phyloP scores from a whole-genome alignment of 2,329 filamentous ascomycete species.

The Cladosporium oxysporum region DNA sequence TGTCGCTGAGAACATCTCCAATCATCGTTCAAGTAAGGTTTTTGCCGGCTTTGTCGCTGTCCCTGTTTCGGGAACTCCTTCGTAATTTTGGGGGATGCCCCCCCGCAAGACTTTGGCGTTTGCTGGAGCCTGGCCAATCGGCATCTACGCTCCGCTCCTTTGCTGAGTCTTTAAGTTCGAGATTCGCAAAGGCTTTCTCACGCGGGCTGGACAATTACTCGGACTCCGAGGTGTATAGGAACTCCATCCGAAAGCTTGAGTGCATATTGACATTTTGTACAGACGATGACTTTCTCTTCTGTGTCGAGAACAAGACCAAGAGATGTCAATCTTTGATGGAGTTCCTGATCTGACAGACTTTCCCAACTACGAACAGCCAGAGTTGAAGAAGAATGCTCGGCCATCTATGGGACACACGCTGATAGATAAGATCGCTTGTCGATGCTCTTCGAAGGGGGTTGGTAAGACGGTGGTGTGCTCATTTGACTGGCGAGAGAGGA shows the following conservation, averaged over 20 bases:
- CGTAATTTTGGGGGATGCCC: background rate
- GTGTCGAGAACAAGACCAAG: too few species aligned
- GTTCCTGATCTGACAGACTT: background rate
- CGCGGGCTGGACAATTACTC: constrained; percentile 25
- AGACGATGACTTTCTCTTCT: too few species aligned
- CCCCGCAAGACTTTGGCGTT: background rate
- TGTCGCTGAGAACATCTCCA: background rate
- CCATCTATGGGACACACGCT: background rate
- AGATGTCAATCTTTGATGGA: too few species aligned
- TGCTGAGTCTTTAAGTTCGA: constrained; percentile 22
- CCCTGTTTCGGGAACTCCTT: background rate
- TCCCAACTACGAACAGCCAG: background rate
- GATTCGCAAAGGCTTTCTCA: constrained; percentile 20
- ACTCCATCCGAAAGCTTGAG: too few species aligned
- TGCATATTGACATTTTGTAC: too few species aligned
- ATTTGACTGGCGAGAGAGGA: constrained; percentile 5
- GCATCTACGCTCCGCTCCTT: constrained; percentile 19
- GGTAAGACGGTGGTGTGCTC: constrained; percentile 1
- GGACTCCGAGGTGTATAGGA: background rate
- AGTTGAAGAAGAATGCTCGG: constrained; percentile 4
- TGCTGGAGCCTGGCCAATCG: constrained; percentile 17
- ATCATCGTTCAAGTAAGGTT: background rate
- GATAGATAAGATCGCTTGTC: constrained; percentile 1
- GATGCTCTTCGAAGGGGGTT: background rate
- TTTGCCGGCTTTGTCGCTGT: background rate